phyloP scores from a whole-genome alignment of 164 flowering plant species.

The Vitis rupestris region DNA sequence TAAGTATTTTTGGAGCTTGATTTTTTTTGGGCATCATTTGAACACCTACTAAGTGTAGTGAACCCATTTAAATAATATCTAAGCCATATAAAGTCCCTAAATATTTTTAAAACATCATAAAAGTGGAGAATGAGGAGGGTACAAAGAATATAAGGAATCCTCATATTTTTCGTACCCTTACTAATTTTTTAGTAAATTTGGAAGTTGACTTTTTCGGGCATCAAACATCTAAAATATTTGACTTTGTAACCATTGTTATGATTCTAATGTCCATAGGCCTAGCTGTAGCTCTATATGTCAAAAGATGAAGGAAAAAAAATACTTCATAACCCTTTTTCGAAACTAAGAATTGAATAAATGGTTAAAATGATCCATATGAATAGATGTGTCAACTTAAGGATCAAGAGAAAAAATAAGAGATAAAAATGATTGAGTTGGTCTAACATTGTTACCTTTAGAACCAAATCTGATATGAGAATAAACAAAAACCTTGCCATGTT shows the following conservation, averaged over 20 bases:
- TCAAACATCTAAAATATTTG: not conserved
- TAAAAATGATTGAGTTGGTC: not conserved
- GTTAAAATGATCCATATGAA: not conserved
- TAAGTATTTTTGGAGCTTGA: too few relatives aligned
- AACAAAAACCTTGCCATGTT: constrained; percentile 92
- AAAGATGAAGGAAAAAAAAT: not conserved
- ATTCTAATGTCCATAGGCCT: not conserved
- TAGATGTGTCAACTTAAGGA: not conserved
- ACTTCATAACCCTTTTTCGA: not conserved
- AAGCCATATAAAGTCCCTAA: too few relatives aligned
- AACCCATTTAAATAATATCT: too few relatives aligned
- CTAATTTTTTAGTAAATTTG: too few relatives aligned
- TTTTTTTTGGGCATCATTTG: too few relatives aligned
- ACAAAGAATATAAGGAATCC: too few relatives aligned
- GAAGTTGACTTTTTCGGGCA: too few relatives aligned
- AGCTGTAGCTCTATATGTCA: not conserved
- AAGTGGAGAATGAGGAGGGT: too few relatives aligned
- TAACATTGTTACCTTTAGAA: constrained; percentile 58
- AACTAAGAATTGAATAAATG: not conserved
- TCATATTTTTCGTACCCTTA: too few relatives aligned
- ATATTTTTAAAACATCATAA: too few relatives aligned
- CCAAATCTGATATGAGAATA: constrained; percentile 73
- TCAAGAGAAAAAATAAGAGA: not conserved
- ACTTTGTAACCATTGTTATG: not conserved
- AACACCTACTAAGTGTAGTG: too few relatives aligned